Evolutionary conservation across 2,329 filamentous ascomycete species (phyloP), one percentile per base, ranked within the genome.

Genomic region (Dothistroma pini): DNA sequence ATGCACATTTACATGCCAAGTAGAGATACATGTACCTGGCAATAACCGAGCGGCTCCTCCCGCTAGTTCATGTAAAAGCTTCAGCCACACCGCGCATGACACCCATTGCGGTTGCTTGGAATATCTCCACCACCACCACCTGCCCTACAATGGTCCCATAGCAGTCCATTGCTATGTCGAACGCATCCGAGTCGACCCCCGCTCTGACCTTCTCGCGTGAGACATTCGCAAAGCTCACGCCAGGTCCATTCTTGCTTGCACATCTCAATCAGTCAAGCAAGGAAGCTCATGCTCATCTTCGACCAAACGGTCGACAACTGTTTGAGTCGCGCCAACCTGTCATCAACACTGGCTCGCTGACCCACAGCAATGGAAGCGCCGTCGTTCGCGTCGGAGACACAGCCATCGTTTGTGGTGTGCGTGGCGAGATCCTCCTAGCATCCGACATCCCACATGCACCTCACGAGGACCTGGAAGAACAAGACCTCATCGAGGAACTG

Each of bases 331-430:
- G 95, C 50, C 75, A 81, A 22, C 86, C 89, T n/a, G 86, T 87
- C 35, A 82, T 95, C 69, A 95, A 97, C 76, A 86, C 86, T 0
- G 89, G 90, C 29, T 95, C 91, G 22, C 81, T 99, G 54, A 90
- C 91, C 0, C 92, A 99, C 75, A 89, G 91, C 59, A 88, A 96
- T 73, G 95, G 95, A 56, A 96, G 91, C 70, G 89, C 93, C 0
- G 88, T 97, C 0, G 89, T 97, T 54, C 86, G 95, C 38, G 81
- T 90, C 56, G 95, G 95, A 52, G 91, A 96, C 75, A 97, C 93
- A 0, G 92, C 91, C 0, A 91, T 93, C n/a, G 93, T 99, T 41
- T 97, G 93, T 73, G 95, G 93, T 60, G 86, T 99, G 21, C 86
- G 93, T 50, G 93, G 84, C 56, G 95, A 99, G 77, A 87, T 96